These are phyloP conservation scores for Heterobasidion parviporum DNA, from an alignment of 1,284 basidiomycete genomes.

Conservation along the genomic window DNA sequence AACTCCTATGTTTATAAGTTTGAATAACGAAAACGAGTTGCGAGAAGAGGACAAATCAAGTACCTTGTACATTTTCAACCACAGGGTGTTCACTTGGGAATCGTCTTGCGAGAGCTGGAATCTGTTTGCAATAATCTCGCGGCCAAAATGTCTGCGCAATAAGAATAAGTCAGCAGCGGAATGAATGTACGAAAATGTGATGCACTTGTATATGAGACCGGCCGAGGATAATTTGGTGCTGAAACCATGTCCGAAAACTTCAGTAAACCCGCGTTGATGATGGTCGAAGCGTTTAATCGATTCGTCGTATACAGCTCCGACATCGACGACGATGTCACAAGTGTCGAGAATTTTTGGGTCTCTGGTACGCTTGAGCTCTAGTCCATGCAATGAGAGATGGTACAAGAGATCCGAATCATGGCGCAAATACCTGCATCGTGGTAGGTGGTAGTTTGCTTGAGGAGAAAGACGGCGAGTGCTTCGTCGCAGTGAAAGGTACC, in stretches of 20 bases:
- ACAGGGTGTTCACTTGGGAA: conserved; percentile 64
- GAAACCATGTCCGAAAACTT: conserved; percentile 83
- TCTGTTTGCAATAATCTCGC: conserved; percentile 73
- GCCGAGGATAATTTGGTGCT: conserved; percentile 89
- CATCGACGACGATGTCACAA: conserved; percentile 96
- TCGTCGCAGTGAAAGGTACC: conserved; percentile 98
- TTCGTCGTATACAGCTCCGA: conserved; percentile 89
- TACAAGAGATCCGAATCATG: neutral
- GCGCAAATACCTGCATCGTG: conserved; percentile 55
- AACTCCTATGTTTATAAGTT: conserved; percentile 58
- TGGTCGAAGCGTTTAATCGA: conserved; percentile 83
- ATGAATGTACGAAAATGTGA: neutral
- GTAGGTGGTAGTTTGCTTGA: conserved; percentile 75
- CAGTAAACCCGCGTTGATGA: conserved; percentile 90
- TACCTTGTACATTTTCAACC: conserved; percentile 85
- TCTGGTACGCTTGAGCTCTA: conserved; percentile 75
- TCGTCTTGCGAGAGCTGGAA: conserved; percentile 47
- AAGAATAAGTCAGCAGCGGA: conserved; percentile 1
- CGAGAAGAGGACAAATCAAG: neutral
- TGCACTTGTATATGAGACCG: conserved; percentile 90
- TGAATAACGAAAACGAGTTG: neutral
- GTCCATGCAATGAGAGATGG: neutral
- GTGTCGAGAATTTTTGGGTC: conserved; percentile 75
- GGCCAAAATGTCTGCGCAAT: conserved; percentile 77
- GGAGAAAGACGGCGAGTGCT: conserved; percentile 87